Base-by-base conservation (phyloP, 768 basidiomycete species). In the Naganishia friedmannii region DNA sequence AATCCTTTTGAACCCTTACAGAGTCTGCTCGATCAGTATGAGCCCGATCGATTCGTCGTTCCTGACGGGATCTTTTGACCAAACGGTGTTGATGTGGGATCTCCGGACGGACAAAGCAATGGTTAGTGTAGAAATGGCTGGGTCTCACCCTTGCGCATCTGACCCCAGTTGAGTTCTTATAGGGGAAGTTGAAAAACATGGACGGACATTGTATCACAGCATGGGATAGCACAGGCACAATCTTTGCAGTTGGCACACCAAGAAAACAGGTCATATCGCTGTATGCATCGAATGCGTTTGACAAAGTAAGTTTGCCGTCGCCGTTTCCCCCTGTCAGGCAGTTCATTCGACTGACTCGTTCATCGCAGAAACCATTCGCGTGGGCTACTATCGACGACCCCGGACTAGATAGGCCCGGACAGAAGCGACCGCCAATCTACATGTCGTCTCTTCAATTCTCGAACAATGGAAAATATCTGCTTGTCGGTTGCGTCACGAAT, bases 21-120 rank as follows among this genome's bases (percentile, higher is more conserved):
- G 88, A 69, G 96, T 99, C 2, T 86, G 90, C 39, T 95, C 94
- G 0, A 83, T 99, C 13, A 90, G 94, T 78, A 88, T 98, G 68
- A 92, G 91, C 0, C 96, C 96, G 0, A 85, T 90, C 0, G 91
- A 97, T 77, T 94, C 98, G 76, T 90, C 90, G 0, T 98, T 99
- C 83, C 89, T 99, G 86, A 96, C 95, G 13, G 91, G 88, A 1
- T 91, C 94, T 0, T 83, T 91, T 79, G 96, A 99, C 83, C 91
- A 89, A 76, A 97, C 93, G 0, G 94, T 98, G 23, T 88, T 95
- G 31, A 82, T 98, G 21, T 99, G 96, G 96, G 96, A 99, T 82
- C 85, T 97, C 48, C 88, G 94, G 54, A 84, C 88, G 15, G 87
- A 88, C 0, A 83, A 84, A 28, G 93, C 92, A 77, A 86, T 90